Conservation (phyloP, 768 basidiomycete genomes). For the Leccinum fibrillosum region DNA sequence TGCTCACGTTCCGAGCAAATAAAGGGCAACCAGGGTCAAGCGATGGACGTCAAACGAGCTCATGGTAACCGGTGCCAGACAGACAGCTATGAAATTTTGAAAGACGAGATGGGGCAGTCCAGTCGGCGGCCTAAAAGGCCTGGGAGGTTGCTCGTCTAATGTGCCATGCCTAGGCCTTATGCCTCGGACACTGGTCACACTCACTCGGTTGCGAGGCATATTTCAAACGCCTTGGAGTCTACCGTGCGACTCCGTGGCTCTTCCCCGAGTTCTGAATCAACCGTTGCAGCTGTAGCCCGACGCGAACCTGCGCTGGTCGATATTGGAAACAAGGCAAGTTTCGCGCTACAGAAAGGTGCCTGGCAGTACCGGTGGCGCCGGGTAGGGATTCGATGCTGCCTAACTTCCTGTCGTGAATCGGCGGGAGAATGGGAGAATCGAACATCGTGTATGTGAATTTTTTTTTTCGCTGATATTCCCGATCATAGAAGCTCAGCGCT, state of each 20-base stretch:
- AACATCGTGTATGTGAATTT: neutral
- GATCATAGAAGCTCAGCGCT: neutral
- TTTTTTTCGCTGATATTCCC: neutral
- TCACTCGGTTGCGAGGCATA: neutral
- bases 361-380: neutral
- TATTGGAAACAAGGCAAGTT: neutral
- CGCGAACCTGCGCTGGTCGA: neutral
- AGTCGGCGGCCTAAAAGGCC: too few relatives aligned
- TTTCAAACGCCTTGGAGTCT: neutral
- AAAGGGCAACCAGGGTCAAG: neutral
- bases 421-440: neutral
- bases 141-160: too few relatives aligned
- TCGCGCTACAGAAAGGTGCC: neutral
- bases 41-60: neutral
- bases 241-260: neutral
- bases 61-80: neutral
- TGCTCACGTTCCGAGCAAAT: neutral
- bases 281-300: neutral
- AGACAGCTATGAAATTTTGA: neutral
- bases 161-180: neutral
- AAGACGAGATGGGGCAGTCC: neutral
- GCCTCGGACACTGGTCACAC: neutral
- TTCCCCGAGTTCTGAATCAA: neutral
- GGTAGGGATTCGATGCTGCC: neutral
- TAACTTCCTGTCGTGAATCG: neutral